Evolutionary conservation across 495 filamentous ascomycete species (phyloP), one percentile per base, ranked within the genome.

Genomic region (Aspergillus nanangensis): DNA sequence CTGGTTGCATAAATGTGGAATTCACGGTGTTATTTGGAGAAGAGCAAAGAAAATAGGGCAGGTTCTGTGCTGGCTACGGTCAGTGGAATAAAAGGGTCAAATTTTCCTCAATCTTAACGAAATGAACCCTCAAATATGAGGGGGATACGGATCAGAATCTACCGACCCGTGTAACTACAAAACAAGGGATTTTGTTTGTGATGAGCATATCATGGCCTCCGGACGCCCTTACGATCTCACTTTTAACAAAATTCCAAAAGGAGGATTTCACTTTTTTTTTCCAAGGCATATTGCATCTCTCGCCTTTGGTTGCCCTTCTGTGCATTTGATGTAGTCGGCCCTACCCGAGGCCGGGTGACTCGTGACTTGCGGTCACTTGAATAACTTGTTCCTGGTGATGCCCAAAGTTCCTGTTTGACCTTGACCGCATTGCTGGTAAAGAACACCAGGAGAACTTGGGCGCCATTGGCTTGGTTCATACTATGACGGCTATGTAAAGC

Each of bases 1-100:
- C 73, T 96, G 63, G 89, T 96, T 57, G 88, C 88, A 71, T 96
- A 86, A 80, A 70, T 58, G 56, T 61, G 62, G 48, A 60, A 29
- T 29, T 63, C 53, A 29, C 44, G 47, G 56, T 54, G 57, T 63
- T 57, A 56, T 48, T 52, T 53, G 42, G 49, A 53, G 56, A 57
- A 62, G 61, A 57, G 54, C 52, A 56, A 58, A 57, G 55, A 62
- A 56, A 61, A 57, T 56, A 51, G 55, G 57, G 58, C 57, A 59
- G 61, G 58, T 57, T 57, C 58, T 62, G 56, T 55, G 47, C 53
- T 60, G 50, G 53, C 57, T 65, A 54, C 52, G 46, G 53, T 62
- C 58, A 53, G 63, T 57, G 57, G 56, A 59, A 64, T 59, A 58
- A 55, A 58, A 48, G 44, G 22, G 50, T 51, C 45, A 23, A 46